Evolutionary conservation across 352 stramenopile species (phyloP), one percentile per base, ranked within the genome.

Genomic region (Phytophthora chlamydospora): DNA sequence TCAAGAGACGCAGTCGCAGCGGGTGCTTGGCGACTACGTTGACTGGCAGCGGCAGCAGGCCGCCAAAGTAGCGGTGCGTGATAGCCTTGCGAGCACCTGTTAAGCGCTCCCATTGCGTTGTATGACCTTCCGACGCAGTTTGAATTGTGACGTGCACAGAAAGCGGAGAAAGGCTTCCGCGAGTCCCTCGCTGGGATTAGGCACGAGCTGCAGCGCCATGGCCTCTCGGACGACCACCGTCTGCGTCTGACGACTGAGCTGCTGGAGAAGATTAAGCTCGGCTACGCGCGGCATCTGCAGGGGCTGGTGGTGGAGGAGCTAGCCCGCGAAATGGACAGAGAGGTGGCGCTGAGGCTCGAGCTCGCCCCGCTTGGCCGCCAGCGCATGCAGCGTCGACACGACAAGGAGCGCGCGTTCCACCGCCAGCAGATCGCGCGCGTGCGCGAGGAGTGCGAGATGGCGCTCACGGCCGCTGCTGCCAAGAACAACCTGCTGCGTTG

Each of bases 401-500:
- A 82, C 14, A 67, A 62, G 12, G 83, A 91, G 14, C 76, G 85
- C 0, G 64, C 39, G 7, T 77, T 85, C 63, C 74, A 85, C 64
- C 75, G 75, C 43, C 41, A 69, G 32, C 85, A 90, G 58, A 83
- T 94, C 56, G 66, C 85, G 47, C 73, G 83, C 8, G 70, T 91
- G 44, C 77, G 68, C 0, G 69, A 55, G 32, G 83, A 92, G 66
- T 90, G 82, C 53, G 80, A 92, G 65, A 63, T 89, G 65, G 73
- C 71, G 49, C 80, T 92, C 44, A 82, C 77, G 0, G 53, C 78
- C 0, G 77, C 75, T 6, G 88, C 88, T 64, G 76, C 77, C 38
- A 80, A 89, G 63, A 83, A 74, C 71, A 94, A 92, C 58, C 58
- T 94, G 27, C 66, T 94, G 14, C 77, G 85, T 9, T 94, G 47